These are phyloP conservation scores for Raffaelea ambrosiae DNA, from an alignment of 2,329 filamentous ascomycete genomes.

Conservation along the genomic window DNA sequence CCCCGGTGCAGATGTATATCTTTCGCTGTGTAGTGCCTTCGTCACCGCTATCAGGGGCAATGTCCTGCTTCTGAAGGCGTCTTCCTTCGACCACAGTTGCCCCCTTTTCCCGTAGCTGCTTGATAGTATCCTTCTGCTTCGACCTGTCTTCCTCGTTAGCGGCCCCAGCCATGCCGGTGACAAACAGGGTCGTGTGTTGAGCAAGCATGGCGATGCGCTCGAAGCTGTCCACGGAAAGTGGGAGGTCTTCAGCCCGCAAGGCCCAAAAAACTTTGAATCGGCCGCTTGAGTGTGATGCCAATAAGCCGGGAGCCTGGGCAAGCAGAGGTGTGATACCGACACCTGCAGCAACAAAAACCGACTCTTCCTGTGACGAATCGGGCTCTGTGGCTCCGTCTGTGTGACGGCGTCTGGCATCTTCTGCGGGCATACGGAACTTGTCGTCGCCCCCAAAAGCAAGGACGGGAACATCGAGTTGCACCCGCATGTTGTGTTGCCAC, in stretches of 20 bases:
- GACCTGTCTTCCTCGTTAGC: background rate
- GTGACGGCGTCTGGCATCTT: conserved; percentile 19
- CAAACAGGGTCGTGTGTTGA: conserved; percentile 47
- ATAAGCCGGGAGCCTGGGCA: conserved; percentile 48
- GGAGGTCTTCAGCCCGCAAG: conserved; percentile 50
- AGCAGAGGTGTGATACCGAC: conserved; percentile 78
- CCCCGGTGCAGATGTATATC: conserved; percentile 43
- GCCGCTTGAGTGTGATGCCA: conserved; percentile 21
- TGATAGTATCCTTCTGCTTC: conserved; percentile 18
- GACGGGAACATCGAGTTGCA: conserved; percentile 54
- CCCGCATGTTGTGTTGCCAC: conserved; percentile 42
- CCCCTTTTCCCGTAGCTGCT: conserved; percentile 25
- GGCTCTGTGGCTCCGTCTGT: conserved; percentile 15
- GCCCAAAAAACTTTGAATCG: conserved; percentile 54
- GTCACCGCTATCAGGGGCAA: conserved; percentile 23
- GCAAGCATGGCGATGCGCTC: conserved; percentile 41
- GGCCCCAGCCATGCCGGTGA: conserved; percentile 37
- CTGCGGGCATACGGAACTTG: conserved; percentile 27
- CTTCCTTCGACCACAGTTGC: conserved; percentile 22
- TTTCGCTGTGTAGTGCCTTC: conserved; percentile 30
- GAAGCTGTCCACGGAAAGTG: conserved; percentile 53
- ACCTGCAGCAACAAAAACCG: conserved; percentile 64
- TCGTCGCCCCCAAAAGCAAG: conserved; percentile 63
- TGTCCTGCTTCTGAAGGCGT: conserved; percentile 31
- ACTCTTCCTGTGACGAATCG: no score